These are phyloP conservation scores for Setomelanomma holmii DNA, from an alignment of 2,329 filamentous ascomycete species.

Conservation along the genomic window DNA sequence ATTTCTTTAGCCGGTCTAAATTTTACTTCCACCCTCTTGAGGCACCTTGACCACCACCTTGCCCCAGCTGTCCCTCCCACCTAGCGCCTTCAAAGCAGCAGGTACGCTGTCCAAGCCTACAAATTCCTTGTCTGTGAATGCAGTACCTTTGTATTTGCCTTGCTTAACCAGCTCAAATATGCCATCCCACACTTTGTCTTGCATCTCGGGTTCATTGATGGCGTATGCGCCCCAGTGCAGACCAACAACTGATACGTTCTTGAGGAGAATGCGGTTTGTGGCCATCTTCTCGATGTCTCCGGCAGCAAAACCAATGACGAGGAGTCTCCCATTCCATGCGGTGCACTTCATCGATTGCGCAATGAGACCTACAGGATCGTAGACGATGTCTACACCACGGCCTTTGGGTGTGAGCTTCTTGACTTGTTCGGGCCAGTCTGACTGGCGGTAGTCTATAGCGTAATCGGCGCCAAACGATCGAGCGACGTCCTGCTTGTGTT, in stretches of 20 bases:
- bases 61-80: constrained; percentile 86
- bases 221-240: constrained; percentile 91
- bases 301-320: constrained; percentile 89
- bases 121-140: constrained; percentile 82
- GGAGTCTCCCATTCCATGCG: constrained; percentile 87
- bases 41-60: constrained; percentile 92
- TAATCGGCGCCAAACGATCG: constrained; percentile 84
- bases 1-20: constrained; percentile 25
- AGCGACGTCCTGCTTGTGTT: constrained; percentile 81
- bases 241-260: constrained; percentile 90
- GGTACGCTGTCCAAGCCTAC: constrained; percentile 81
- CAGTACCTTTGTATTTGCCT: constrained; percentile 82
- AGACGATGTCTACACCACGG: constrained; percentile 87
- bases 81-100: constrained; percentile 77
- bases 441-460: constrained; percentile 75
- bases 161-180: constrained; percentile 78
- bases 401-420: constrained; percentile 78
- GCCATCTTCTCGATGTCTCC: constrained; percentile 89
- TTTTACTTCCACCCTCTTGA: constrained; percentile 57
- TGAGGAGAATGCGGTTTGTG: constrained; percentile 89
- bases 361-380: constrained; percentile 90
- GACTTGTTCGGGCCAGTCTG: constrained; percentile 70
- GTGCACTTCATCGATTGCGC: constrained; percentile 89
- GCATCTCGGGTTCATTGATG: constrained; percentile 72
- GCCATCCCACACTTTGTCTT: constrained; percentile 79